Evolutionary conservation across 176 grass and related monocot species (phyloP), one percentile per base, ranked within the genome.

Genomic region (Triticum urartu): DNA sequence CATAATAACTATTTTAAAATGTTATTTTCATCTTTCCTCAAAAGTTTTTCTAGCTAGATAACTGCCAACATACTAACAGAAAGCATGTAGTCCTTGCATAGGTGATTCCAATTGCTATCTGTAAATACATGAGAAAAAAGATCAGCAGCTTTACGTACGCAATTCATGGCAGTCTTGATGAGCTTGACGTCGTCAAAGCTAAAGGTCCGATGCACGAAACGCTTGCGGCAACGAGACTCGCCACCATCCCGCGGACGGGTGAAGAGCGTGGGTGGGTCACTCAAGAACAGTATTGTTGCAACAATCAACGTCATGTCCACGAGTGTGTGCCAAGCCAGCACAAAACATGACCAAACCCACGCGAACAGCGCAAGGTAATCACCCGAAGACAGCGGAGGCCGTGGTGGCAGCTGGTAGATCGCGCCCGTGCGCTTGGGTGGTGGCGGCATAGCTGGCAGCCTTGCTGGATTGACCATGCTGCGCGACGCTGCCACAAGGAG

Each of bases 401-500:
- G 79, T 8, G 82, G 64, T 21, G 5, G 26, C 9, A 65, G n/a
- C 25, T 30, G 60, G 60, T 63, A 63, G 60, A 63, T 63, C n/a
- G 9, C n/a, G 0, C 22, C 22, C 0, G 22, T 25, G n/a, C 60
- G 60, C 21, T 24, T 63, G 21, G 60, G 60, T 7, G 60, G 60
- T 21, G 60, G 60, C 1, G 60, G 60, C 60, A 63, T 25, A 22
- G 60, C 60, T 6, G 60, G 60, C 9, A 2, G 22, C 9, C 22
- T 32, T 0, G 72, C 72, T 25, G 78, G 68, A 47, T 90, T 60
- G 42, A 71, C 56, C 45, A 79, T 70, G 64, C 81, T 70, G 30
- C 90, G 86, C 25, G 88, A 90, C 79, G 90, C 82, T 18, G 88
- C 93, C 26, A 95, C 30, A 22, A 95, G 73, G 69, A 95, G 88